Base-by-base conservation (phyloP, 352 stramenopile species). In the Globisporangium nunn region DNA sequence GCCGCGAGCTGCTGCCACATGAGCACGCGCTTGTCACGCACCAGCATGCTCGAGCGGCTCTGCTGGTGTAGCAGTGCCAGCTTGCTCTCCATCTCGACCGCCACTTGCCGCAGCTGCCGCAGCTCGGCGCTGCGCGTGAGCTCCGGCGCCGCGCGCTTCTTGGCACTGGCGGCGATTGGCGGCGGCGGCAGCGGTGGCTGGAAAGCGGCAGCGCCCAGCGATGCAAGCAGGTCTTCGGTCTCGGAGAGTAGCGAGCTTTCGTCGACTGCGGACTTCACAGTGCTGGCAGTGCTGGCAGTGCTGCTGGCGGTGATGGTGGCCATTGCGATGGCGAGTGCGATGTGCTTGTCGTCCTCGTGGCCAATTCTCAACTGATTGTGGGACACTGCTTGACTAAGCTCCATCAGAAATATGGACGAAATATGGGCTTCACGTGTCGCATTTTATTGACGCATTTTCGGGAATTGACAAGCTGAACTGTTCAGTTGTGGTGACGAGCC, bases 231-330 rank as follows among this genome's bases (percentile, higher is more conserved):
- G 29, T 45, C 39, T 18, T 62, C 56, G 1, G 56, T 56, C 31
- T 62, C 56, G 11, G 49, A 31, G 5, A 62, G 56, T 40, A 62
- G 50, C 49, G 48, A 56, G 56, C 49, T 52, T 40, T 62, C 56
- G 43, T 62, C 54, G 37, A 54, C 47, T 23, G 14, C 37, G 11
- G 11, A 1, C 11, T 43, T 52, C n/a, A 17, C 23, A 23, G 23
- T 17, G n/a, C n/a, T 23, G 6, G 8, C 8, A n/a, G 14, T 45
- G 29, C 5, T 43, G 15, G 17, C 31, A 6, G 50, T 31, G 50
- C 7, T 10, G 31, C 17, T 31, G 31, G 37, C 11, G 37, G 37
- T 12, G 35, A 11, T 40, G 10, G 35, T 41, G 37, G 37, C 37
- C 37, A 43, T 43, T 12, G 37, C 37, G 37, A 17, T 5, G 33